Conservation (phyloP, 805 yeast species). For the Kodamaea laetipori region DNA sequence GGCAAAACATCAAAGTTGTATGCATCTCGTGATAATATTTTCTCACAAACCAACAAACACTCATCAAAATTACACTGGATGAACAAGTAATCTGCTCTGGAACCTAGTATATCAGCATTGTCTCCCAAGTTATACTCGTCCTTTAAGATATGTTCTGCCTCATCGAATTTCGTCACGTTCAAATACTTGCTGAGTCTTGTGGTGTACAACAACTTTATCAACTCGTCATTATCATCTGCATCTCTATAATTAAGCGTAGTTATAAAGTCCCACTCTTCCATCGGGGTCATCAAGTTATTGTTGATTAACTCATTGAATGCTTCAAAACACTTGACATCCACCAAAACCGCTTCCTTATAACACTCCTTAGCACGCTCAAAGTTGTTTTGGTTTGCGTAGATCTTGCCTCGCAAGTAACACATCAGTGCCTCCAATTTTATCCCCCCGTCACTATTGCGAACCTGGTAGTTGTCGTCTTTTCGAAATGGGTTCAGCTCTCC, state of each 20-base stretch:
- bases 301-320: constrained; percentile 80
- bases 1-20: constrained; percentile 74
- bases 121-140: constrained; percentile 73
- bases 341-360: constrained; percentile 79
- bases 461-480: constrained; percentile 41
- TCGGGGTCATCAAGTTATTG: constrained; percentile 75
- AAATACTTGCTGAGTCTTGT: constrained; percentile 74
- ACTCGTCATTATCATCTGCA: constrained; percentile 77
- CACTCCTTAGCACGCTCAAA: constrained; percentile 85
- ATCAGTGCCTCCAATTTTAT: constrained; percentile 84
- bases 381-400: constrained; percentile 80
- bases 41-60: constrained; percentile 75
- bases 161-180: constrained; percentile 57
- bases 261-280: constrained; percentile 84
- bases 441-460: constrained; percentile 71
- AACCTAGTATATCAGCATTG: constrained; percentile 68
- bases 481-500: constrained; percentile 81
- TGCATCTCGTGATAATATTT: constrained; percentile 58
- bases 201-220: constrained; percentile 75
- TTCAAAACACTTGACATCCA: constrained; percentile 90
- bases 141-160: constrained; percentile 62
- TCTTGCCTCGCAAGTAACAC: constrained; percentile 81
- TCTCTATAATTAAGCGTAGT: constrained; percentile 65
- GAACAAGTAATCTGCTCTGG: constrained; percentile 69
- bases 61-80: constrained; percentile 77